Evolutionary conservation across 345 rosid species (phyloP).

Genomic region (Triadica sebifera): DNA sequence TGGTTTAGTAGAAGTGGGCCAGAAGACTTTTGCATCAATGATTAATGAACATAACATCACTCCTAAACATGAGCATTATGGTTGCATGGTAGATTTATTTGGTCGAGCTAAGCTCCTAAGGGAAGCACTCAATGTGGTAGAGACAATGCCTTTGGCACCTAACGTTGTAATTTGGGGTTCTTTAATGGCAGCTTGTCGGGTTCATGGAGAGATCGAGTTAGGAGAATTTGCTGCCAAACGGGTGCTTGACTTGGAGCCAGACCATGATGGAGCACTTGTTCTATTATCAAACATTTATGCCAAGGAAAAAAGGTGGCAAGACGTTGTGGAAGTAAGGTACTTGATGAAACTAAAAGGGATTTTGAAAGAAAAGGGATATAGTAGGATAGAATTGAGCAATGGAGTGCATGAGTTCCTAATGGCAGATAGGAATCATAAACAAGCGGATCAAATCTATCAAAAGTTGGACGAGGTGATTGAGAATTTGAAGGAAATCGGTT

Average conservation of each 20-base stretch:
- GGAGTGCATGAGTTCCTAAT: constrained; percentile 15
- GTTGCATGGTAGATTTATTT: constrained; percentile 21
- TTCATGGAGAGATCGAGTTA: constrained; percentile 16
- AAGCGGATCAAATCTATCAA: constrained; percentile 35
- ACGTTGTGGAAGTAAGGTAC: constrained; percentile 14
- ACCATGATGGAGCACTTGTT: constrained; percentile 25
- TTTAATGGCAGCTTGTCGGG: constrained; percentile 17
- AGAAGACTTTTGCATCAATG: constrained; percentile 12
- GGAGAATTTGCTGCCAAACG: constrained; percentile 22
- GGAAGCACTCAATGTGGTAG: constrained; percentile 14
- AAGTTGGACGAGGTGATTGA: constrained; percentile 43
- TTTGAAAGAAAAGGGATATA: background rate
- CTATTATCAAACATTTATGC: constrained; percentile 17
- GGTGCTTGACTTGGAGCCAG: constrained; percentile 17
- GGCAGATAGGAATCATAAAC: constrained; percentile 48
- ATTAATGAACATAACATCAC: constrained; percentile 10
- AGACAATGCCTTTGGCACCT: constrained; percentile 17
- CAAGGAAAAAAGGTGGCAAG: constrained; percentile 8
- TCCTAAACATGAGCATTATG: constrained; percentile 19
- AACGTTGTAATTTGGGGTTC: constrained; percentile 18
- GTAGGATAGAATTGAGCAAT: constrained; percentile 11
- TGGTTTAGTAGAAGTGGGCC: constrained; percentile 10
- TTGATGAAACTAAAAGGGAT: constrained; percentile 17
- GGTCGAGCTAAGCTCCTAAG: constrained; percentile 13
- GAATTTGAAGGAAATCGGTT: constrained; percentile 30